Percentiles rank a stretch among this genome's conserved stretches.
phyloP scores from a whole-genome alignment of 805 yeast genomes.

The Yarrowia sp. region DNA sequence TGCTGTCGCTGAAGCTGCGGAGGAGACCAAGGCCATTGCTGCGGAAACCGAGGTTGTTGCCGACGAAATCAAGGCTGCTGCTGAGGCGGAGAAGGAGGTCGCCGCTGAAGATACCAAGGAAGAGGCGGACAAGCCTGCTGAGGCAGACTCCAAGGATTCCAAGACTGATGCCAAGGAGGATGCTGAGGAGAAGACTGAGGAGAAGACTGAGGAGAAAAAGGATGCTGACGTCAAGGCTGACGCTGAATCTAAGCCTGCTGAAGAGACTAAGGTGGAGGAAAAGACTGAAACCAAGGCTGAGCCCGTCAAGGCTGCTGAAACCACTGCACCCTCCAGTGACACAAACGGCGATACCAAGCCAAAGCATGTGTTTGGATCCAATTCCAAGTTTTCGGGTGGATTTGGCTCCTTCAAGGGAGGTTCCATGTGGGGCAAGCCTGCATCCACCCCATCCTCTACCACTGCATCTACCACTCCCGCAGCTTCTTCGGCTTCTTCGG shows the following conservation, averaged over 20 bases:
- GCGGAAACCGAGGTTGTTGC: background rate
- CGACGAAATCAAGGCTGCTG: background rate
- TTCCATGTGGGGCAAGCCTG: conserved; percentile 1
- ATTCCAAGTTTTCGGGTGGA: conserved; percentile 25
- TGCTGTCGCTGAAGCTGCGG: conserved; percentile 1
- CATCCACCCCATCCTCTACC: background rate
- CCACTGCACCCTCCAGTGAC: background rate
- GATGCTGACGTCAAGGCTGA: conserved; percentile 29
- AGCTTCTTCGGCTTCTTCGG: background rate
- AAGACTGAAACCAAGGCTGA: background rate
- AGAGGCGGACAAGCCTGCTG: background rate
- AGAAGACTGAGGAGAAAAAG: conserved; percentile 27
- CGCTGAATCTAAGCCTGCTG: background rate
- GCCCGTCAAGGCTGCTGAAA: background rate
- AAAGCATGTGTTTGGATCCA: conserved; percentile 39
- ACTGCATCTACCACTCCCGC: background rate
- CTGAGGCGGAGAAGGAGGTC: background rate
- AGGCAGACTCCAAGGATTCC: conserved; percentile 10
- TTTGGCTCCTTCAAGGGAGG: conserved; percentile 33
- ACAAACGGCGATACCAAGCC: background rate
- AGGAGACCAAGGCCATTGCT: background rate
- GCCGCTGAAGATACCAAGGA: conserved; percentile 16
- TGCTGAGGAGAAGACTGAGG: background rate
- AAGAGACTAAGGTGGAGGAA: background rate
- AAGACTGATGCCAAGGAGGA: conserved; percentile 26